Evolutionary conservation across 805 yeast genomes (phyloP), one percentile per base, ranked within the genome.

Genomic region (Starmera quercuum): DNA sequence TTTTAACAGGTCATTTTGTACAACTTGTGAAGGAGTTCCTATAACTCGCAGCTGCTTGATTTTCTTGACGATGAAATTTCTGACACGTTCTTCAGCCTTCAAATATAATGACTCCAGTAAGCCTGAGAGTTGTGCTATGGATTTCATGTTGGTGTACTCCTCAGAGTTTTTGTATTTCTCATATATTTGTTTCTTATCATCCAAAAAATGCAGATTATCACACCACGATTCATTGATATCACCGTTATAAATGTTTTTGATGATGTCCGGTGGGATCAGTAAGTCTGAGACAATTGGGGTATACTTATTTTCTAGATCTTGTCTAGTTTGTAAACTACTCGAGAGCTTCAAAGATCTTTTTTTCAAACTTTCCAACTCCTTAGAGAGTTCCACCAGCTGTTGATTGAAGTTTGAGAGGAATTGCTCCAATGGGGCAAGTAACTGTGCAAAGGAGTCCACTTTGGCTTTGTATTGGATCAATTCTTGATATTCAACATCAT

Each of bases 281-380:
- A 83, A 61, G 42, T 83, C 88, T 25, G 81, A 69, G 1, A 87
- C 78, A n/a, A 84, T 60, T 0, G 95, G 95, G 14, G 82, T 75
- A 36, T 87, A 68, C 33, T 64, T 64, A 7, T 56, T 53, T 36
- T 77, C 73, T 14, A 71, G 65, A 21, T 57, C 46, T 13, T 69
- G 64, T 31, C 80, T 73, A 26, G 60, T 56, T 10, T 61, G 61
- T 11, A 79, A 61, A 26, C 75, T 63, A 15, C 55, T 45, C 26
- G 71, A 66, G 27, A 82, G 53, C 13, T 61, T 56, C 13, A 67
- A 51, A 2, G 83, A 75, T 37, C 75, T 66, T 6, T 61, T 52
- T 44, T 78, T 80, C 23, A 82, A 63, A 29, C 64, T 64, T 46
- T 73, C 78, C 69, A 82, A 68, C 40, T 81, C 86, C 15, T 59